Base-by-base conservation (phyloP, 257 asterid genomes). In the Plantago elongata region DNA sequence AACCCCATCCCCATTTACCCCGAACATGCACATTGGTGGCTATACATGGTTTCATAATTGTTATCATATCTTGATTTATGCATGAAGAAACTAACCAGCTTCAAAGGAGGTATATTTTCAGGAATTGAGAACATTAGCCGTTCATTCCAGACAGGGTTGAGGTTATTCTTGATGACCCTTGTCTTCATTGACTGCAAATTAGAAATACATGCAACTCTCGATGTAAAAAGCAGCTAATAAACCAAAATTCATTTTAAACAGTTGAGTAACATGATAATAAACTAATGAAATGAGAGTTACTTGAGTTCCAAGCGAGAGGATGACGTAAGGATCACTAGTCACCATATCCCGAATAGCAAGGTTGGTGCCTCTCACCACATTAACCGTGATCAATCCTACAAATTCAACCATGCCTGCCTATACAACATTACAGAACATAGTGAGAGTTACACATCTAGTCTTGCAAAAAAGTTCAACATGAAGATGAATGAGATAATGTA, bases 361-460 rank as follows among this genome's bases (percentile, higher is more conserved):
- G 75, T 92, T 88, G 57, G 95, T 92, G 58, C 98, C 97, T 80
- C 82, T 81, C 18, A 92, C 83, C 63, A 92, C 86, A 47, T 81
- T 92, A 60, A 92, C 95, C 77, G 86, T 88, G 51, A 92, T 79
- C 77, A 92, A 71, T 71, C 98, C 98, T 64, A 92, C 87, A 49
- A 92, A 92, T 78, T 92, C 98, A 13, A 92, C 82, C 98, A 92
- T 92, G 71, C 98, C 98, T 83, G 97, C 95, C 98, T 92, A 81
- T 72, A 77, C 57, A 67, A 76, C 70, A 60, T 63, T 43, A 63
- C 0, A n/a, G 27, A 46, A 66, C 38, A 30, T 14, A 14, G 58
- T 66, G 69, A 69, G 78, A 65, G 46, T 57, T 51, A 29, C 13
- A 40, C 55, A 58, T 42, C 55, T 27, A 12, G 38, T 13, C 11